Percentiles rank a stretch among this genome's conserved stretches.
Evolutionary conservation across 2,329 filamentous ascomycete species (phyloP).

Genomic region (Scytalidium lignicola): DNA sequence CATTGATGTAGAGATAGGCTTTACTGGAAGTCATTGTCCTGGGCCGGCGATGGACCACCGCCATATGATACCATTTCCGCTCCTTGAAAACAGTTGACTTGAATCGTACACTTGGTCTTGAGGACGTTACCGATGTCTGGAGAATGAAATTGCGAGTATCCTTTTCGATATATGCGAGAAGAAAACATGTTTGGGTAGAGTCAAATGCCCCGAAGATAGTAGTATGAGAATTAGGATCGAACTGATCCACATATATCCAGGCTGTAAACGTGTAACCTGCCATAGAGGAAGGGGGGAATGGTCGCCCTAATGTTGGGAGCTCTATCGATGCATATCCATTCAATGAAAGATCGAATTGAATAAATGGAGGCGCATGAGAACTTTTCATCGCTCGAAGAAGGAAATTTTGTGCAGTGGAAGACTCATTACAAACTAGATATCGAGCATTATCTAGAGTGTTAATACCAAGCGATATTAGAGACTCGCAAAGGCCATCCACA

Average conservation of each 20-base stretch:
- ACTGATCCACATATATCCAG: constrained; percentile 85
- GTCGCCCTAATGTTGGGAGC: constrained; percentile 74
- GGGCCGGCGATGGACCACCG: constrained; percentile 75
- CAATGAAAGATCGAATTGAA: constrained; percentile 89
- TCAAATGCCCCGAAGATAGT: constrained; percentile 96
- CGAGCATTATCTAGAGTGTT: constrained; percentile 78
- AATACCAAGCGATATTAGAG: constrained; percentile 70
- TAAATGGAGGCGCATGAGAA: constrained; percentile 74
- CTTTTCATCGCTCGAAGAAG: constrained; percentile 67
- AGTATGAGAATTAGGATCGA: constrained; percentile 80
- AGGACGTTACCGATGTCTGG: constrained; percentile 86
- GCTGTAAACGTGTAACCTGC: constrained; percentile 83
- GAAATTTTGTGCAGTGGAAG: constrained; percentile 59
- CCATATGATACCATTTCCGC: constrained; percentile 87
- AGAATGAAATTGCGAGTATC: constrained; percentile 92
- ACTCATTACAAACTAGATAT: constrained; percentile 55
- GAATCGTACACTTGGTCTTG: constrained; percentile 87
- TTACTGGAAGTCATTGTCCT: constrained; percentile 72
- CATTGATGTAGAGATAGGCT: constrained; percentile 85
- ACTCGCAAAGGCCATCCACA: constrained; percentile 62
- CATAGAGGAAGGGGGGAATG: constrained; percentile 71
- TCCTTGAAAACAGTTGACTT: constrained; percentile 74
- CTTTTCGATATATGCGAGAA: constrained; percentile 89
- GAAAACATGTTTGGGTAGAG: constrained; percentile 83
- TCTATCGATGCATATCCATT: constrained; percentile 89